These are phyloP conservation scores for Hypoxylon sp. DNA, from an alignment of 2,329 filamentous ascomycete genomes.

Conservation along the genomic window DNA sequence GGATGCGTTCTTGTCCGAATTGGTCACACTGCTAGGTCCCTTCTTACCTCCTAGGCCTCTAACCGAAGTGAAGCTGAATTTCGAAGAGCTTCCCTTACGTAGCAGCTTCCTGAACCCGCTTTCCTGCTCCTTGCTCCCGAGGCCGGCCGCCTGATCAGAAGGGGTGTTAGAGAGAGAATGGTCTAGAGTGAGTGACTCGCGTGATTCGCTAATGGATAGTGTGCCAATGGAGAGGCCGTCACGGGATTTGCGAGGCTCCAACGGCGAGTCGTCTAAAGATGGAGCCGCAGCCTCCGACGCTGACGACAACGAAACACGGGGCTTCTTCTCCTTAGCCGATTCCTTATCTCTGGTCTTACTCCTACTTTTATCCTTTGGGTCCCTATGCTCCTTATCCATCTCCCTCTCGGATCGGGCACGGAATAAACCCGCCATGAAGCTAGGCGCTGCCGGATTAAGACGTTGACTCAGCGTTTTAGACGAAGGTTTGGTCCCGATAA, in stretches of 20 bases:
- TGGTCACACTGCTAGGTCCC: conserved; percentile 68
- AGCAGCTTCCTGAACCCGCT: conserved; percentile 73
- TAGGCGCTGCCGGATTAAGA: conserved; percentile 90
- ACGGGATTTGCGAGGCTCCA: conserved; percentile 68
- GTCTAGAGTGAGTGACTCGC: conserved; percentile 71
- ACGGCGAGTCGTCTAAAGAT: conserved; percentile 65
- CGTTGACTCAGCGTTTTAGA: conserved; percentile 68
- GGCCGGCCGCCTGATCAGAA: conserved; percentile 65
- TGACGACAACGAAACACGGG: conserved; percentile 56
- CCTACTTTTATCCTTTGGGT: conserved; percentile 56
- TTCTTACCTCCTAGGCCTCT: conserved; percentile 69
- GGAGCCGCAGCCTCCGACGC: conserved; percentile 57
- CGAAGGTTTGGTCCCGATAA: conserved; percentile 84
- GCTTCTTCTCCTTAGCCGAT: conserved; percentile 59
- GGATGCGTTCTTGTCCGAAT: conserved; percentile 70
- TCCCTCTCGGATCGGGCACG: conserved; percentile 58
- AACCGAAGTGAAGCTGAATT: conserved; percentile 72
- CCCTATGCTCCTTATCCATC: conserved; percentile 56
- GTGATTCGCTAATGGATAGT: conserved; percentile 72
- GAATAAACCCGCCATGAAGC: conserved; percentile 83
- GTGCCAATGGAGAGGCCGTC: conserved; percentile 72
- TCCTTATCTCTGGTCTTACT: conserved; percentile 60
- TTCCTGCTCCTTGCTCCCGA: conserved; percentile 65
- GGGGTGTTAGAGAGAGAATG: conserved; percentile 69
- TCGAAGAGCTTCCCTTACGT: conserved; percentile 75